Base-by-base conservation (phyloP, 768 basidiomycete genomes). In the Coprinopsis cinerea region DNA sequence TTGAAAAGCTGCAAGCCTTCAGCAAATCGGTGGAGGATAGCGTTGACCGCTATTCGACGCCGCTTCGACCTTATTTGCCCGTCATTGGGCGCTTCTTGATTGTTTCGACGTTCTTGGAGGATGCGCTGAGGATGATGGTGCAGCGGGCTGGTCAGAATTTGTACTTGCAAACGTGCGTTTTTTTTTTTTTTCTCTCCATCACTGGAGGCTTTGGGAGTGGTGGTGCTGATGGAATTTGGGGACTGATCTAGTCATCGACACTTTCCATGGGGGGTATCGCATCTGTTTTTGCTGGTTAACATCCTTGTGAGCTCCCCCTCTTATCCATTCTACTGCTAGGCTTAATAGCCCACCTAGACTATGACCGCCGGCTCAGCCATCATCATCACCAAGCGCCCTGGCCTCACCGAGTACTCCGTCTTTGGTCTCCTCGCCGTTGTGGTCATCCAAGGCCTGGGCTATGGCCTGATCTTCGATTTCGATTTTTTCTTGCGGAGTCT, bases 401-500 rank as follows among this genome's bases (percentile, higher is more conserved):
- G 83, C 48, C 79, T 85, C 70, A 87, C 92, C 1, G 92, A 95
- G 72, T 85, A 81, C 63, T 86, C 94, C 11, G 89, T 95, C 55
- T 82, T 83, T 40, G 93, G 92, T 57, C 86, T 99, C 40, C 77
- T 98, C 47, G 76, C 74, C 44, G 96, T 98, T 44, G 94, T 99
- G 49, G 69, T 98, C 59, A 82, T 93, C 39, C 96, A 99, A 70
- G 95, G 95, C 37, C 88, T 99, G 58, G 96, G 96, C 58, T 99
- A 99, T 62, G 96, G 96, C 27, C 88, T 99, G 65, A 95, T 99
- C 62, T 99, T 99, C 68, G 96, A 98, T 77, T 78, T 98, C 66
- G 97, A 90, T 72, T 99, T 99, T 80, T 99, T 99, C 92, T 85
- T 98, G 37, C 93, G 96, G 66, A 99, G 98, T 70, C 78, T 99